Evolutionary conservation across 2,329 filamentous ascomycete species (phyloP).

Genomic region (Plectosphaerella sp.): DNA sequence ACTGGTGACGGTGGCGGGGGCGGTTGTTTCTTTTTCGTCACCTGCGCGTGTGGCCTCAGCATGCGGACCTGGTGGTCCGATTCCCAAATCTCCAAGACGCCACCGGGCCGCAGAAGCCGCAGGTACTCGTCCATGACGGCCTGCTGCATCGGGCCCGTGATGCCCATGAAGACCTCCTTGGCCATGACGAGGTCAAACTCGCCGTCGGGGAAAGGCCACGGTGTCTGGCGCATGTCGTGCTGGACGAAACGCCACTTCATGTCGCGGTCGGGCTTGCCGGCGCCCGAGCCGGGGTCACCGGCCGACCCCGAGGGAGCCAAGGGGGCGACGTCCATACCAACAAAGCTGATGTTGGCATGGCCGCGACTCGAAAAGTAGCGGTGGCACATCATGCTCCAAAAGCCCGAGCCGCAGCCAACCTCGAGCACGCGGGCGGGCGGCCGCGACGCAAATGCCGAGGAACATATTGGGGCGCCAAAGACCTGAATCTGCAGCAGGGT

Average conservation of each 20-base stretch:
- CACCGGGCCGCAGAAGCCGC: slow-evolving; percentile 72
- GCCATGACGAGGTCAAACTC: slow-evolving; percentile 87
- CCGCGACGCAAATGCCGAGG: slow-evolving; percentile 58
- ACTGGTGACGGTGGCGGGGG: slow-evolving; percentile 11
- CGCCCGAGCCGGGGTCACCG: slow-evolving; percentile 18
- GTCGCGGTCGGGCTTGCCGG: slow-evolving; percentile 56
- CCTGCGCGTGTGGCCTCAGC: slow-evolving; percentile 71
- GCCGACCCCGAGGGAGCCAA: slow-evolving; percentile 39
- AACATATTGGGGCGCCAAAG: slow-evolving; percentile 76
- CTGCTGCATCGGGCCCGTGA: slow-evolving; percentile 56
- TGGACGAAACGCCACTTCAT: slow-evolving; percentile 88
- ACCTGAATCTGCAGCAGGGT: slow-evolving; percentile 78
- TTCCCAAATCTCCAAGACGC: slow-evolving; percentile 84
- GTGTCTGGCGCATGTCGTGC: slow-evolving; percentile 72
- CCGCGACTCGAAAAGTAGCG: slow-evolving; percentile 69
- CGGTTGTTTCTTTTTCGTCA: slow-evolving; percentile 30
- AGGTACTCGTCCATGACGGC: slow-evolving; percentile 65
- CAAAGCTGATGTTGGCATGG: slow-evolving; percentile 68
- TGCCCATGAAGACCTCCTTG: slow-evolving; percentile 71
- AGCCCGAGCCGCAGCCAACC: slow-evolving; percentile 79
- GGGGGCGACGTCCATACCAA: slow-evolving; percentile 76
- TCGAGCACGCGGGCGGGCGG: slow-evolving; percentile 78
- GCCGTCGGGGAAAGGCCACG: slow-evolving; percentile 72
- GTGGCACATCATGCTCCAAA: slow-evolving; percentile 88
- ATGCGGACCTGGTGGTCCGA: slow-evolving; percentile 81